A percentile compares a stretch with the other conserved stretches of the same genome.
phyloP scores from a whole-genome alignment of 192 early-diverging fungal species.

The Linnemannia hyalina region DNA sequence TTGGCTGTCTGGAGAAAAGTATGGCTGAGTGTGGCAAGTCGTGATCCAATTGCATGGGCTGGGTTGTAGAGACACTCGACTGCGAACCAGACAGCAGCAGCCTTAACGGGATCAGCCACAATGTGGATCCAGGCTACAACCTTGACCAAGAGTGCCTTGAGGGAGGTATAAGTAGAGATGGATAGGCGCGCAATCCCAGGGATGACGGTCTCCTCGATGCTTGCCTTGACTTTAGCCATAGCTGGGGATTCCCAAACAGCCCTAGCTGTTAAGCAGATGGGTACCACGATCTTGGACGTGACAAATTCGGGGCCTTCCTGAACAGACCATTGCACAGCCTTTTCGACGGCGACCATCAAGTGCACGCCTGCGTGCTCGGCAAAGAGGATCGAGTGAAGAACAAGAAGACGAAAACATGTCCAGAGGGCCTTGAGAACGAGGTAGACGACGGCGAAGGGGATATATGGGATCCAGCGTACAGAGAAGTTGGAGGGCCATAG shows the following conservation, averaged over 20 bases:
- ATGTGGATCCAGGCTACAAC: background rate
- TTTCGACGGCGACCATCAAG: background rate
- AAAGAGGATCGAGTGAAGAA: constrained; percentile 20
- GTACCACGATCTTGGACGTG: background rate
- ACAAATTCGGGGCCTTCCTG: constrained; percentile 39
- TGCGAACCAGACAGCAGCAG: constrained; percentile 28
- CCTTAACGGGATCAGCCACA: constrained; percentile 16
- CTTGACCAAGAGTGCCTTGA: constrained; percentile 1
- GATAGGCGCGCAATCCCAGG: background rate
- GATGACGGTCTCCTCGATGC: constrained; percentile 16
- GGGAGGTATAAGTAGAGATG: background rate
- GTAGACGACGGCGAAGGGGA: constrained; percentile 45
- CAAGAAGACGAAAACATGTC: constrained; percentile 19
- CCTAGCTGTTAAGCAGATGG: background rate
- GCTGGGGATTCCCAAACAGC: constrained; percentile 20
- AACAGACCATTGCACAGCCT: constrained; percentile 24
- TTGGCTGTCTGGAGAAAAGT: constrained; percentile 41
- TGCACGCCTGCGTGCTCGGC: constrained; percentile 11
- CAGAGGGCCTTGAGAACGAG: constrained; percentile 28
- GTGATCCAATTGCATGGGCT: constrained; percentile 18
- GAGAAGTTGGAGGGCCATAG: constrained; percentile 30
- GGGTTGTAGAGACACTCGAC: constrained; percentile 42
- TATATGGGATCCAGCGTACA: constrained; percentile 37
- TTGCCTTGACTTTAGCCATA: background rate
- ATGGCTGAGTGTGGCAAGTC: constrained; percentile 13